Conservation (phyloP, 108 stramenopile species). For the Parietichytrium sp. region DNA sequence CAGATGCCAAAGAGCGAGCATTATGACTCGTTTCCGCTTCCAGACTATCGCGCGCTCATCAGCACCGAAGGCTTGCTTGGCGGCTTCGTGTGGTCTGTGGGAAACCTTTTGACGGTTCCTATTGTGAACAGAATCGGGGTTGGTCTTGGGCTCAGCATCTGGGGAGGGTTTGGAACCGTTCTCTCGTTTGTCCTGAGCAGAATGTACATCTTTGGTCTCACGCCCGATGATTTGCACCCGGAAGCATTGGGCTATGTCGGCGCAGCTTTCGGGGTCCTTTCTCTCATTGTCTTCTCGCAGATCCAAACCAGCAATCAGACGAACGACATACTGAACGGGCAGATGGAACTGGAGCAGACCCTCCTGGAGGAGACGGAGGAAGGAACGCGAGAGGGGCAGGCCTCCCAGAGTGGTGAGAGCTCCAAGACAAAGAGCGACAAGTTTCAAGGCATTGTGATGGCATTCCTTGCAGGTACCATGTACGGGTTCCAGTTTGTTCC, state of each 20-base stretch:
- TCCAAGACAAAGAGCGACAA: neutral
- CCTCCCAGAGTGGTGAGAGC: no score
- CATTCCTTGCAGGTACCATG: neutral
- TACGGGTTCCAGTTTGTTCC: conserved; percentile 33
- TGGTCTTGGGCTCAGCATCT: conserved; percentile 28
- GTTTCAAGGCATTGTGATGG: neutral
- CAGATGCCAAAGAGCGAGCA: conserved; percentile 8
- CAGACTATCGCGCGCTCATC: conserved; percentile 20
- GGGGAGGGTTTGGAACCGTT: conserved; percentile 11
- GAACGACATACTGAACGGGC: neutral
- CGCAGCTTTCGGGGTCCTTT: conserved; percentile 20
- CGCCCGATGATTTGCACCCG: neutral
- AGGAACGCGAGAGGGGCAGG: no score
- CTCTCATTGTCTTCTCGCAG: neutral
- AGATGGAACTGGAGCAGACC: no score
- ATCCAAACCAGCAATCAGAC: neutral
- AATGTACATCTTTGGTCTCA: neutral
- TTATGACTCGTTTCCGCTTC: conserved; percentile 13
- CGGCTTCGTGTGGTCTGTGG: conserved; percentile 3
- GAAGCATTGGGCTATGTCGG: neutral
- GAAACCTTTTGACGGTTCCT: conserved; percentile 26
- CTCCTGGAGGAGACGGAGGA: no score
- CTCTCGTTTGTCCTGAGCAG: neutral
- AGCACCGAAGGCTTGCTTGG: neutral
- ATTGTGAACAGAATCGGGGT: neutral